A percentile compares a stretch with the other conserved stretches of the same genome.
These are phyloP conservation scores for Ascosphaera pollenicola DNA, from an alignment of 2,329 filamentous ascomycete species.

Conservation along the genomic window DNA sequence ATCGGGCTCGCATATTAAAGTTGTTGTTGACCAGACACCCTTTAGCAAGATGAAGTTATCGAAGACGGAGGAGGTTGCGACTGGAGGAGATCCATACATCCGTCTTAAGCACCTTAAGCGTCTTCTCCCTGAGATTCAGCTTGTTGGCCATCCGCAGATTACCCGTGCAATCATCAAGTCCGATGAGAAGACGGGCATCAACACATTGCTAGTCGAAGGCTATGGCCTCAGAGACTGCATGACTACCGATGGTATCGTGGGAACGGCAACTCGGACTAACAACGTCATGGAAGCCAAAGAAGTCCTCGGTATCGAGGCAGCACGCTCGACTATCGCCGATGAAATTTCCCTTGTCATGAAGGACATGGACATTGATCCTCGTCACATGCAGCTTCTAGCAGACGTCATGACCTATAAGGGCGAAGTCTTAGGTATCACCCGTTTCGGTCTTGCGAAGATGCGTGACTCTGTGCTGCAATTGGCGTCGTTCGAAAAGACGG, in stretches of 20 bases:
- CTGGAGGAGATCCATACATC: conserved; percentile 36
- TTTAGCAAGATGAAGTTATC: conserved; percentile 14
- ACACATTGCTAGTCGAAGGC: conserved; percentile 36
- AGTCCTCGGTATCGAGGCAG: conserved; percentile 88
- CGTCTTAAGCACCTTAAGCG: conserved; percentile 36
- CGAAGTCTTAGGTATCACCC: conserved; percentile 76
- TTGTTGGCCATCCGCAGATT: conserved; percentile 26
- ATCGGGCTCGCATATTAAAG: conserved; percentile 37
- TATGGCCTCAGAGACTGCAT: conserved; percentile 31
- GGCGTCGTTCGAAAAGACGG: conserved; percentile 98
- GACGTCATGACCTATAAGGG: conserved; percentile 96
- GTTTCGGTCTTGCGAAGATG: conserved; percentile 57
- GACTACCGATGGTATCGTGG: conserved; percentile 61
- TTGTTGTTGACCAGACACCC: conserved; percentile 37
- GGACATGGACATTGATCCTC: conserved; percentile 79
- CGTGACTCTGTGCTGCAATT: conserved; percentile 87
- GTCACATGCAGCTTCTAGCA: conserved; percentile 85
- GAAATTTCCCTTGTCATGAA: conserved; percentile 74
- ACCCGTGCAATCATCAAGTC: conserved; percentile 50
- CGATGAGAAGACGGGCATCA: conserved; percentile 48
- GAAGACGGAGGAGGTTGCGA: conserved; percentile 21
- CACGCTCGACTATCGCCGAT: conserved; percentile 62
- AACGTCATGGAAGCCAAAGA: conserved; percentile 80
- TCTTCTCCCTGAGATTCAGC: too few relatives aligned
- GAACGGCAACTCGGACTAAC: conserved; percentile 54